Base-by-base conservation (phyloP, 225 moss, liverwort and hornwort species). In the Climacium dendroides region DNA sequence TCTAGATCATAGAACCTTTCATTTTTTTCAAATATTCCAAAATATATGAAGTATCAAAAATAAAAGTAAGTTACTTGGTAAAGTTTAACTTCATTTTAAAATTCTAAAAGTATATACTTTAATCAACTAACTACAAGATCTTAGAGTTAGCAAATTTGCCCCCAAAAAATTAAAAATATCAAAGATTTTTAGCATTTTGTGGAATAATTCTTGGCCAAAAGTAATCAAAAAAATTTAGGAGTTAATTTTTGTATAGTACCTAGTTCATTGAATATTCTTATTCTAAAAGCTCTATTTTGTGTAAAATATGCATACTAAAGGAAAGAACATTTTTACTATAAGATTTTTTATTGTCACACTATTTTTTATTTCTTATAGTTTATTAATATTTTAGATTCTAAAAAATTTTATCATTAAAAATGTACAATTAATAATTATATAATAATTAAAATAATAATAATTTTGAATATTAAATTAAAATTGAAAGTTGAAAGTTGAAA, bases 71-170 rank as follows among this genome's bases (percentile, higher is more conserved):
- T 65, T 65, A 3, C 1, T 34, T 34, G 5, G 34, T 34, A 19
- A 64, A 64, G 34, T 64, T 64, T 48, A 48, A 48, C 13, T 34
- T 10, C 10, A n/a, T 3, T 65, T 3, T 35, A 35, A 19, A 65
- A 18, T 34, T 3, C 1, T 64, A 34, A 10, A 64, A 34, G 9
- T 10, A 18, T 34, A 18, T 64, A 18, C 17, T 35, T 35, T 35
- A 10, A 66, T 3, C n/a, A 66, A 20, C 4, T n/a, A 20, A n/a
- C 20, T 66, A n/a, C 6, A 20, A 20, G n/a, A 66, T 20, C n/a
- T 24, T 11, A 1, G 4, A 20, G 11, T 22, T 3, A 0, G 0
- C 1, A 35, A 1, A 37, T 22, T 22, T 67, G 37, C 7, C 11
- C 7, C 11, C n/a, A 20, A 65, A 29, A 29, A 29, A 34, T 59